These are phyloP conservation scores for Paramecium pentaurelia DNA, from an alignment of 73 alveolate genomes.

Conservation along the genomic window DNA sequence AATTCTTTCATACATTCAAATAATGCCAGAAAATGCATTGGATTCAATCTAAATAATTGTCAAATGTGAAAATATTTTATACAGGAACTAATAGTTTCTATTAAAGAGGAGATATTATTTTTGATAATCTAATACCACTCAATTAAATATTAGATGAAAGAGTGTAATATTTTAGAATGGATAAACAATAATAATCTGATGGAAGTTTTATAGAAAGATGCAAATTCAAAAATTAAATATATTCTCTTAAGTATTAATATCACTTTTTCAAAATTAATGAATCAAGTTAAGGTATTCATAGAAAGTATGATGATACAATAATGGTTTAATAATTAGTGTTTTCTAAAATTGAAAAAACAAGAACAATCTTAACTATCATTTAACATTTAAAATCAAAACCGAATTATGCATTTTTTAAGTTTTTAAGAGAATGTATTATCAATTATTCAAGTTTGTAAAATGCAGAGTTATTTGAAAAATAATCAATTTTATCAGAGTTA, in stretches of 20 bases:
- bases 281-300: background rate
- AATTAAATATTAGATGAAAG: background rate
- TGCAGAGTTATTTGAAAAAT: background rate
- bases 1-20: background rate
- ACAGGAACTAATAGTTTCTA: background rate
- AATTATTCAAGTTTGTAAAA: conserved; percentile 6
- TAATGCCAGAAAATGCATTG: background rate
- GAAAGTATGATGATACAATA: background rate
- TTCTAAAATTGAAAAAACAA: background rate
- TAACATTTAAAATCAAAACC: background rate
- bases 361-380: background rate
- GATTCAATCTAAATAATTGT: background rate
- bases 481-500: background rate
- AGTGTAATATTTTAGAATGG: background rate
- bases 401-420: background rate
- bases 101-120: background rate
- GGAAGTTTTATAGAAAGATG: background rate
- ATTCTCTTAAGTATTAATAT: background rate
- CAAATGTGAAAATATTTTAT: background rate
- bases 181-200: background rate
- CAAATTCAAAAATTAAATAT: background rate
- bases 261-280: background rate
- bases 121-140: background rate
- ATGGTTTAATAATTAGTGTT: background rate
- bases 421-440: background rate